phyloP scores from a whole-genome alignment of 2,329 filamentous ascomycete genomes.

The Paracoccidioides lutzii region DNA sequence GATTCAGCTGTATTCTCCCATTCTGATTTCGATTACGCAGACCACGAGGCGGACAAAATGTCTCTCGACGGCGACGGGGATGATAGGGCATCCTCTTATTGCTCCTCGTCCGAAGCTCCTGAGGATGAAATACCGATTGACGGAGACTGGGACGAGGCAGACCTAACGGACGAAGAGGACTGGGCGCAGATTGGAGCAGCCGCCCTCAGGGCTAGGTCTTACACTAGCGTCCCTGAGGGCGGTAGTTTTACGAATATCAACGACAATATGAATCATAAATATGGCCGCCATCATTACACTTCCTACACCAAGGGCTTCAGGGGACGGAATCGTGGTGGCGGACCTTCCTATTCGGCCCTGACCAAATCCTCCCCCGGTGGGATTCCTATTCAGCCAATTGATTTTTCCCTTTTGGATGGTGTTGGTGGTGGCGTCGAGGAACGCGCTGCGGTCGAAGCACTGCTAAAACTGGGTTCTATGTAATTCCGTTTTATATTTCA shows the following conservation, averaged over 20 bases:
- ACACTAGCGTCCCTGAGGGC: constrained; percentile 34
- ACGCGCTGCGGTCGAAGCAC: constrained; percentile 37
- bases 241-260: constrained; percentile 10
- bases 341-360: constrained; percentile 26
- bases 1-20: constrained; percentile 66
- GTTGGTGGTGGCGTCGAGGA: constrained; percentile 26
- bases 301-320: constrained; percentile 27
- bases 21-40: constrained; percentile 48
- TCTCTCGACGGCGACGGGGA: constrained; percentile 61
- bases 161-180: constrained; percentile 90
- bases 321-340: constrained; percentile 16
- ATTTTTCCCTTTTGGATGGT: constrained; percentile 23
- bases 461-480: constrained; percentile 37
- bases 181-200: constrained; percentile 84
- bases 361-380: constrained; percentile 29
- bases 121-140: constrained; percentile 51
- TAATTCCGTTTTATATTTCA: constrained; percentile 18
- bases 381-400: constrained; percentile 22
- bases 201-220: constrained; percentile 57
- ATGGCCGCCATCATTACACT: constrained; percentile 16
- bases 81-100: constrained; percentile 40
- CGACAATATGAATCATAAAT: constrained; percentile 15
- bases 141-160: constrained; percentile 70
- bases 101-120: constrained; percentile 60
- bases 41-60: constrained; percentile 82